Conservation (phyloP, 257 asterid species). For the Ocimum tenuiflorum region DNA sequence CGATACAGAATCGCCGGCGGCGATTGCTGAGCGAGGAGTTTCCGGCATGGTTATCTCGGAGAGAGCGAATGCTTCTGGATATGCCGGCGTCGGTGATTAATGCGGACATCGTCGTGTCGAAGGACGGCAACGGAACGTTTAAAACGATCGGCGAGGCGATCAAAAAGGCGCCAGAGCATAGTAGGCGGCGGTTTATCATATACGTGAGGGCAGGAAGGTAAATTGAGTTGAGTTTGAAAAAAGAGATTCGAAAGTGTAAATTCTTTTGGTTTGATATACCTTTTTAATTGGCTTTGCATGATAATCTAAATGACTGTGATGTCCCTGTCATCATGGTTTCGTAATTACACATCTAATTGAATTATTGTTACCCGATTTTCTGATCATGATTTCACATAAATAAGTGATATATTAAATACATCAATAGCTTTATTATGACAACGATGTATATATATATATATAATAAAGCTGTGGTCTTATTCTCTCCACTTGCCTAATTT, state of each 20-base stretch:
- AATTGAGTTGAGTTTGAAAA: constrained; percentile 21
- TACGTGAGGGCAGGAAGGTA: constrained; percentile 99
- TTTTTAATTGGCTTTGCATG: constrained; percentile 10
- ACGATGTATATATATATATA: no score
- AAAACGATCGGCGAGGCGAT: constrained; percentile 82
- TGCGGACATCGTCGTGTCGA: constrained; percentile 64
- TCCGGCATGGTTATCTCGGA: constrained; percentile 66
- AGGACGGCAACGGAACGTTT: constrained; percentile 62
- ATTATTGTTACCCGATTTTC: neutral
- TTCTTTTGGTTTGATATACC: constrained; percentile 11
- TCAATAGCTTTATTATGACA: neutral
- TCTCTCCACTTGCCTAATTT: neutral
- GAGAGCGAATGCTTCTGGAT: constrained; percentile 51
- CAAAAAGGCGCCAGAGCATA: constrained; percentile 76
- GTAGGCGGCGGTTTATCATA: constrained; percentile 58
- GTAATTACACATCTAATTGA: constrained; percentile 20
- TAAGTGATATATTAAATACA: neutral
- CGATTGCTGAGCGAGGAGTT: constrained; percentile 39
- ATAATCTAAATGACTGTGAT: constrained; percentile 12
- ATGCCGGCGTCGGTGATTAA: constrained; percentile 44
- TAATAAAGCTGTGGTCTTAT: neutral
- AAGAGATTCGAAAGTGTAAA: constrained; percentile 12
- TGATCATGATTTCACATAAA: constrained; percentile 1
- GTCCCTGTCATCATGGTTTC: constrained; percentile 13
- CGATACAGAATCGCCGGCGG: constrained; percentile 66